Conservation (phyloP, 257 asterid species). For the Solanum verrucosum region DNA sequence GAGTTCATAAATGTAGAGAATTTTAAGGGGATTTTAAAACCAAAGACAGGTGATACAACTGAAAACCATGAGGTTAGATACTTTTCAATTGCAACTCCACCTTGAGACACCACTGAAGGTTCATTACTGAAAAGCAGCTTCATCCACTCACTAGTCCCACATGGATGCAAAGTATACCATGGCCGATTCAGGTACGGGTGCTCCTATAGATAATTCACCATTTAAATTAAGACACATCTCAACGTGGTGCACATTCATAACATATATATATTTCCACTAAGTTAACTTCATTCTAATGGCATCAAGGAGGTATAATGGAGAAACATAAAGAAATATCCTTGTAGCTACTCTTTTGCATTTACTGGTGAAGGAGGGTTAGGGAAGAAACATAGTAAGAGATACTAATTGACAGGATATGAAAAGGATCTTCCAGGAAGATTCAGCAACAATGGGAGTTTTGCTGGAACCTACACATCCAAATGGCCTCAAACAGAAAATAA, state of each 20-base stretch:
- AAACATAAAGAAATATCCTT: background rate
- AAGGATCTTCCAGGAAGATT: background rate
- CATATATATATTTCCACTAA: background rate
- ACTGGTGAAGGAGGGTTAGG: background rate
- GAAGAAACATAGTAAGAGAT: background rate
- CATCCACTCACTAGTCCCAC: constrained; percentile 92
- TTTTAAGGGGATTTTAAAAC: constrained; percentile 45
- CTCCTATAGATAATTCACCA: constrained; percentile 33
- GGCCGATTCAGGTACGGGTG: constrained; percentile 74
- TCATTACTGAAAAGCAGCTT: constrained; percentile 47
- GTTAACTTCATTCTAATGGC: background rate
- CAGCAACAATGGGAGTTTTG: background rate
- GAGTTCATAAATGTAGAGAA: constrained; percentile 3
- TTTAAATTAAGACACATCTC: background rate
- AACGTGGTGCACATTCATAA: background rate
- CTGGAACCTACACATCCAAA: background rate
- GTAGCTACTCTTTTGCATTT: background rate
- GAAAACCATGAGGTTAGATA: constrained; percentile 75
- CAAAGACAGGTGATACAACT: constrained; percentile 65
- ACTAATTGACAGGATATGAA: background rate
- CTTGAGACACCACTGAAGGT: constrained; percentile 9
- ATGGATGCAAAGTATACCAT: constrained; percentile 81
- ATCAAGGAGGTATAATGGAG: background rate
- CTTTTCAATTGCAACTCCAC: constrained; percentile 19
- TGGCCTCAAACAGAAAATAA: background rate